A percentile compares a stretch with the other conserved stretches of the same genome.
These are phyloP conservation scores for Pelagophyceae sp. DNA, from an alignment of 352 stramenopile genomes.

Conservation along the genomic window DNA sequence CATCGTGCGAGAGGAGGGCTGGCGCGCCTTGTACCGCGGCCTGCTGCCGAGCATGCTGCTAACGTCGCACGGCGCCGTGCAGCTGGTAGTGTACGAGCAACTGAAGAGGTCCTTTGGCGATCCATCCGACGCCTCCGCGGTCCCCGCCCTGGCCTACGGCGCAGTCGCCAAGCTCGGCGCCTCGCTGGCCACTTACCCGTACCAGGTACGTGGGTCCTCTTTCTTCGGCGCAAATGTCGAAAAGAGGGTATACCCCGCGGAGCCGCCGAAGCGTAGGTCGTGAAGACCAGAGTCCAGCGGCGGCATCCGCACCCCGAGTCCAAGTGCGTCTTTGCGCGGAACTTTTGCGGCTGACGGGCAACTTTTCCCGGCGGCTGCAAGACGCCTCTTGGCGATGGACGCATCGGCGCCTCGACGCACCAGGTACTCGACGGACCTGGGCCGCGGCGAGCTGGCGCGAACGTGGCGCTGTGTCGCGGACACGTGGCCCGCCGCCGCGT, in stretches of 20 bases:
- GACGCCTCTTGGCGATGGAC: too few relatives aligned
- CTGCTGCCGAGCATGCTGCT: slow-evolving; percentile 86
- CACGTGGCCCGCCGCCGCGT: too few relatives aligned
- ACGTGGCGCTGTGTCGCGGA: slow-evolving; percentile 71
- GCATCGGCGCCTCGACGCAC: too few relatives aligned
- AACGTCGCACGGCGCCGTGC: slow-evolving; percentile 90
- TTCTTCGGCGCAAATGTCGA: too few relatives aligned
- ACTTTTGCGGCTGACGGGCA: slow-evolving; percentile 4
- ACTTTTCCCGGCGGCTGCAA: not conserved
- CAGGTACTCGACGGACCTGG: too few relatives aligned
- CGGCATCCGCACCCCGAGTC: slow-evolving; percentile 24
- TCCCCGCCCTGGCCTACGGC: slow-evolving; percentile 20
- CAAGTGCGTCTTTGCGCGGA: too few relatives aligned
- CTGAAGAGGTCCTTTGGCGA: slow-evolving; percentile 50
- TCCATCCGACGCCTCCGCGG: slow-evolving; percentile 20
- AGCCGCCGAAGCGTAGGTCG: too few relatives aligned
- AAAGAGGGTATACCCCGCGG: too few relatives aligned
- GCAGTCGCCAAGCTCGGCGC: slow-evolving; percentile 43
- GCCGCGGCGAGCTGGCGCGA: not conserved
- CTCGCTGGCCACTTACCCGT: slow-evolving; percentile 69
- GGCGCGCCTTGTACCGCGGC: slow-evolving; percentile 39
- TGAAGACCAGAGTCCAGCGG: slow-evolving; percentile 90
- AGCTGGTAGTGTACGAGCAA: slow-evolving; percentile 79
- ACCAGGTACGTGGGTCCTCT: too few relatives aligned
- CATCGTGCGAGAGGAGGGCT: slow-evolving; percentile 71